phyloP scores from a whole-genome alignment of 169 alveolate species.

The Cryptosporidium muris region DNA sequence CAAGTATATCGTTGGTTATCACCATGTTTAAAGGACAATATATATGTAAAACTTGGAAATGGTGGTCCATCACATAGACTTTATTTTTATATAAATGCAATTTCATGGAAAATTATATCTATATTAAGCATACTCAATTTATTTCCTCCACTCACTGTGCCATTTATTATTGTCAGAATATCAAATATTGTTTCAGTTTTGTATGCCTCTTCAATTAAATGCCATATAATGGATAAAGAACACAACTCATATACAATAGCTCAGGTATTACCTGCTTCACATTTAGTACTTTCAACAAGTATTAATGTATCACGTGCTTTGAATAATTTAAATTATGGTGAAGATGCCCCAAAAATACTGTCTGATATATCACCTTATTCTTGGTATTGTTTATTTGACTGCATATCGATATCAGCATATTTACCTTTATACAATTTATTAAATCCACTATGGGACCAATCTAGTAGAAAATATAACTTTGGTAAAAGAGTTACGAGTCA shows the following conservation, averaged over 20 bases:
- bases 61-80: constrained; percentile 39
- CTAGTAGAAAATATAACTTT: constrained; percentile 33
- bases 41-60: background rate
- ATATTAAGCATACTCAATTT: too few species aligned
- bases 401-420: constrained; percentile 29
- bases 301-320: too few species aligned
- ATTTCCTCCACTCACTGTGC: too few species aligned
- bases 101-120: background rate
- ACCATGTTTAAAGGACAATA: constrained; percentile 30
- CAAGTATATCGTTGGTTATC: constrained; percentile 26
- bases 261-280: too few species aligned
- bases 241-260: background rate
- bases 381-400: constrained; percentile 41
- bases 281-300: too few species aligned
- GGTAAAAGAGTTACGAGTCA: background rate
- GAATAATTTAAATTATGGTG: too few species aligned
- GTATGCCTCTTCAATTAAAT: constrained; percentile 38
- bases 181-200: constrained; percentile 39
- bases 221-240: constrained; percentile 11
- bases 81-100: constrained; percentile 9
- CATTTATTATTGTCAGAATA: constrained; percentile 26
- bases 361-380: too few species aligned
- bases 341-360: too few species aligned
- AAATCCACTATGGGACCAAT: constrained; percentile 67
- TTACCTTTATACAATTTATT: constrained; percentile 42